These are phyloP conservation scores for Ophiostoma piceae DNA, from an alignment of 2,329 filamentous ascomycete genomes.

Conservation along the genomic window DNA sequence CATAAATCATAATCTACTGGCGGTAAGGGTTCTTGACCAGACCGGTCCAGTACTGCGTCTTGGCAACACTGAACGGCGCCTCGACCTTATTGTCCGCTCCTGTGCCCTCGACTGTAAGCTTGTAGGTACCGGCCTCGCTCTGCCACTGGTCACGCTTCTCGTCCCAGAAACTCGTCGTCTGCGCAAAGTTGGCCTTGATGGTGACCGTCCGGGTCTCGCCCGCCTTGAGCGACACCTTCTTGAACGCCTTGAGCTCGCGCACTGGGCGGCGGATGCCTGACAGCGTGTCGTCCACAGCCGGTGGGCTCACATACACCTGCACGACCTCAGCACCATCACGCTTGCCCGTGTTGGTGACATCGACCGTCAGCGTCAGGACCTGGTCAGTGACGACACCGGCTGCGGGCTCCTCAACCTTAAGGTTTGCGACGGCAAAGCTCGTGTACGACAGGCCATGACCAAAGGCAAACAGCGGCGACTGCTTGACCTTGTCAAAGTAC, in stretches of 20 bases:
- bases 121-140: constrained; percentile 24
- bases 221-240: constrained; percentile 40
- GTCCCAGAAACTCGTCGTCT: constrained; percentile 25
- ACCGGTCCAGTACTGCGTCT: constrained; percentile 23
- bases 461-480: constrained; percentile 66
- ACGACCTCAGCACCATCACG: constrained; percentile 50
- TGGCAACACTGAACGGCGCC: constrained; percentile 5
- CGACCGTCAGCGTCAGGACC: constrained; percentile 31
- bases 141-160: constrained; percentile 21
- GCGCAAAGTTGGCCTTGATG: constrained; percentile 16
- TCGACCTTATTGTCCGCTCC: constrained; percentile 17
- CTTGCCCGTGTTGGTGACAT: constrained; percentile 44
- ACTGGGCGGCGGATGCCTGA: constrained; percentile 44
- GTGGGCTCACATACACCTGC: constrained; percentile 44
- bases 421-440: constrained; percentile 48
- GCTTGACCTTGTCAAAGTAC: constrained; percentile 68
- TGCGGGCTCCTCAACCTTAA: not conserved
- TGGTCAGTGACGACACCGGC: constrained; percentile 39
- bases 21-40: constrained; percentile 12
- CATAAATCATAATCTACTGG: not conserved
- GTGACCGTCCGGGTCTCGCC: constrained; percentile 12
- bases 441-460: constrained; percentile 78
- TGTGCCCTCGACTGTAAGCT: constrained; percentile 19
- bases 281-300: not conserved
- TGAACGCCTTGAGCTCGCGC: constrained; percentile 54